A percentile compares a stretch with the other conserved stretches of the same genome.
These are phyloP conservation scores for Filosporella fistucella DNA, from an alignment of 495 filamentous ascomycete genomes.

Conservation along the genomic window DNA sequence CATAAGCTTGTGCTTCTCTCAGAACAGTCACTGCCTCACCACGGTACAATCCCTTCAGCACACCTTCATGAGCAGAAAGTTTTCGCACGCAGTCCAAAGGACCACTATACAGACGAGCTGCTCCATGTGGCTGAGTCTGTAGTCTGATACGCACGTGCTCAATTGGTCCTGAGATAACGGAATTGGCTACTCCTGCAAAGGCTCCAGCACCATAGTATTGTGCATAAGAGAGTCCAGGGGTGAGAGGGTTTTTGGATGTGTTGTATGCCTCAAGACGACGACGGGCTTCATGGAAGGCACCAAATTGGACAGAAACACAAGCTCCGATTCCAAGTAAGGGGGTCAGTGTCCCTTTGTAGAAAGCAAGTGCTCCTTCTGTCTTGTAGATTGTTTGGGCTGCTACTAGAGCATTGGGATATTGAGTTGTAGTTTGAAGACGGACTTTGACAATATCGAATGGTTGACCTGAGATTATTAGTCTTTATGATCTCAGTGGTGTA, in stretches of 20 bases:
- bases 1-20: conserved; percentile 92
- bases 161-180: conserved; percentile 82
- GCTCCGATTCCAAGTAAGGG: conserved; percentile 94
- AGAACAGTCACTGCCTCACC: conserved; percentile 81
- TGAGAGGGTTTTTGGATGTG: conserved; percentile 34
- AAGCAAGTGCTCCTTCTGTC: conserved; percentile 83
- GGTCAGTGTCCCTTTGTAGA: conserved; percentile 99
- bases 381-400: conserved; percentile 79
- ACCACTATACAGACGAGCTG: conserved; percentile 70
- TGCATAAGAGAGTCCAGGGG: conserved; percentile 58
- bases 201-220: conserved; percentile 92
- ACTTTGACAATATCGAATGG: conserved; percentile 99
- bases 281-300: conserved; percentile 90
- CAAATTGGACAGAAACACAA: conserved; percentile 96
- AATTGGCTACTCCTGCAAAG: conserved; percentile 90
- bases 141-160: conserved; percentile 97
- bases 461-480: conserved; percentile 63
- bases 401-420: conserved; percentile 75
- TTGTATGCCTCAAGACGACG: conserved; percentile 77
- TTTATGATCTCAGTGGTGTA: too few relatives aligned
- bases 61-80: conserved; percentile 60
- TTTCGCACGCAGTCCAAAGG: conserved; percentile 89
- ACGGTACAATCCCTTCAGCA: conserved; percentile 73
- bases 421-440: conserved; percentile 80
- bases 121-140: conserved; percentile 92